These are phyloP conservation scores for Phytophthora parvispora DNA, from an alignment of 352 stramenopile genomes.

Conservation along the genomic window DNA sequence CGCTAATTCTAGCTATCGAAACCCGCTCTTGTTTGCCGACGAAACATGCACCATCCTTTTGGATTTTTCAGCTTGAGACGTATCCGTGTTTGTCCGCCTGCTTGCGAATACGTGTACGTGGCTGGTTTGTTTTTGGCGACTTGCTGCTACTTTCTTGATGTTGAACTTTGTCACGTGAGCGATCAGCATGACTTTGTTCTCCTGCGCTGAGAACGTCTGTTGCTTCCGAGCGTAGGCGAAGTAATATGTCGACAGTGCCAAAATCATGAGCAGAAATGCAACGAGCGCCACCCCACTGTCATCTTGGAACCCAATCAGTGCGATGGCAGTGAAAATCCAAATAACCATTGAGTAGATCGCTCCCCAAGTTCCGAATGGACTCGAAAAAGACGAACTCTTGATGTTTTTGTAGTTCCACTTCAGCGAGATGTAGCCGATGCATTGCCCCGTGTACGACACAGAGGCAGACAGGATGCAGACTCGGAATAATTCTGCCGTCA, in stretches of 20 bases:
- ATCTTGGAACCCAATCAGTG: constrained; percentile 28
- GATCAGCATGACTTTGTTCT: constrained; percentile 42
- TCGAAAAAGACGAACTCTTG: constrained; percentile 39
- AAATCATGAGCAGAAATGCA: constrained; percentile 17
- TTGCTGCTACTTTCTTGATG: constrained; percentile 16
- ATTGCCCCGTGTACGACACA: constrained; percentile 42
- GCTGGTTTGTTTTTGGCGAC: background rate
- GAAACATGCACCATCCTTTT: background rate
- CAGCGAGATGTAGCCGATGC: constrained; percentile 43
- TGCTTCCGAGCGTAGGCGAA: constrained; percentile 31
- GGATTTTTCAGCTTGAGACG: background rate
- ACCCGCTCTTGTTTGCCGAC: background rate
- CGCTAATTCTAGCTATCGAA: background rate
- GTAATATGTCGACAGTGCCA: constrained; percentile 30
- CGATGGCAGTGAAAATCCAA: constrained; percentile 33
- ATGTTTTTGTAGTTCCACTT: constrained; percentile 48
- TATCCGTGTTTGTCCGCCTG: background rate
- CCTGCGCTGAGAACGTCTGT: constrained; percentile 43
- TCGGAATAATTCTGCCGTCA: constrained; percentile 27
- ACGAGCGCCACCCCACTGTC: constrained; percentile 22
- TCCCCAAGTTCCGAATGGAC: constrained; percentile 37
- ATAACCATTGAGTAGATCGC: constrained; percentile 31
- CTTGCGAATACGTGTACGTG: background rate
- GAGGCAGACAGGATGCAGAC: constrained; percentile 40
- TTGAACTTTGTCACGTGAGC: constrained; percentile 49